Conservation (phyloP, 2,329 filamentous ascomycete genomes). For the Fonsecaea monophora region DNA sequence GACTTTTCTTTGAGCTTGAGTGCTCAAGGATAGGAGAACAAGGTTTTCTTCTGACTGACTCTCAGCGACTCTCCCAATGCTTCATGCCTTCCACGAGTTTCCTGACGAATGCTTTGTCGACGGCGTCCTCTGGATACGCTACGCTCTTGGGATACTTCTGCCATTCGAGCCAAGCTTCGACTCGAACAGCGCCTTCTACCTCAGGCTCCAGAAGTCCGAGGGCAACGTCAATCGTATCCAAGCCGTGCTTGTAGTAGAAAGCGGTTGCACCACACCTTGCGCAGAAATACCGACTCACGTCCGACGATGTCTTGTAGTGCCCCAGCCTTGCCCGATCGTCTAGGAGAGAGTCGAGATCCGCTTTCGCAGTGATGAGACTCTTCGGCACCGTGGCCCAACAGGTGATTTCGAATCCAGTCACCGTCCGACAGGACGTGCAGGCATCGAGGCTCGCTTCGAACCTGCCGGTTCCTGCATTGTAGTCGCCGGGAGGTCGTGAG, state of each 20-base stretch:
- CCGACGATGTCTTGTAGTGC: conserved; percentile 31
- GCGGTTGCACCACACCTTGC: conserved; percentile 31
- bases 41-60: neutral
- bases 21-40: neutral
- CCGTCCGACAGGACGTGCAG: conserved; percentile 31
- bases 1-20: conserved; percentile 8
- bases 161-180: conserved; percentile 34
- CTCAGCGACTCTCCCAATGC: conserved; percentile 2
- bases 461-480: conserved; percentile 21
- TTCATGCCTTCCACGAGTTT: conserved; percentile 29
- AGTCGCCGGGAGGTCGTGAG: conserved; percentile 6
- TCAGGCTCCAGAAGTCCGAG: conserved; percentile 29
- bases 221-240: conserved; percentile 29
- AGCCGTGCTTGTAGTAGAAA: conserved; percentile 31
- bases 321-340: conserved; percentile 23
- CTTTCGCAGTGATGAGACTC: conserved; percentile 5
- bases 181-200: conserved; percentile 21
- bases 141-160: conserved; percentile 23
- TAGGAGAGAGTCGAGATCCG: conserved; percentile 12
- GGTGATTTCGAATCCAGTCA: conserved; percentile 35
- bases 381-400: conserved; percentile 28
- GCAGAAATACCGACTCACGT: conserved; percentile 37
- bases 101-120: conserved; percentile 28
- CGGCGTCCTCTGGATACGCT: conserved; percentile 30
- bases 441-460: conserved; percentile 27